Conservation (phyloP, 805 yeast genomes). For the Helenozyma rhizophorensis region DNA sequence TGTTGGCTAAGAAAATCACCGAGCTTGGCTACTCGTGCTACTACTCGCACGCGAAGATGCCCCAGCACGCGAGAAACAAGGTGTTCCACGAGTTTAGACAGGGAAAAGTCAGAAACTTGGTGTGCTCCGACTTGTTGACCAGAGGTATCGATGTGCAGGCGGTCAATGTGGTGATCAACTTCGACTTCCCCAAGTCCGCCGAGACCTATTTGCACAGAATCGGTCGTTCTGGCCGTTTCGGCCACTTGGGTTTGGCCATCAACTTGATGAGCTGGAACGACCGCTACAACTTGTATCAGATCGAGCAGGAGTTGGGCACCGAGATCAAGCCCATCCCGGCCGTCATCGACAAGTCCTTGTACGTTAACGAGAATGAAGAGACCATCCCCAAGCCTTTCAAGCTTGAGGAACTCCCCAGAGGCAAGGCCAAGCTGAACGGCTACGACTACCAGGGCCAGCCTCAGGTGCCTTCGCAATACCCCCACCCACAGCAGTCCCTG, state of each 20-base stretch:
- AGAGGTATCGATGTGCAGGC: conserved; percentile 99
- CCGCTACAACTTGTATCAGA: conserved; percentile 86
- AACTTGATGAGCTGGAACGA: conserved; percentile 96
- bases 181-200: conserved; percentile 97
- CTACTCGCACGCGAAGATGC: conserved; percentile 96
- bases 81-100: conserved; percentile 98
- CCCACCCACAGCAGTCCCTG: conserved; percentile 1
- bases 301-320: conserved; percentile 96
- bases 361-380: conserved; percentile 76
- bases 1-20: conserved; percentile 91
- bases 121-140: conserved; percentile 94
- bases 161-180: conserved; percentile 95
- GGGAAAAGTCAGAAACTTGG: conserved; percentile 95
- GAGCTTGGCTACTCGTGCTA: conserved; percentile 95
- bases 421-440: conserved; percentile 24
- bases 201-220: conserved; percentile 97
- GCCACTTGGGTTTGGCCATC: conserved; percentile 96
- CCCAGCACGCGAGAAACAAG: conserved; percentile 93
- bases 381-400: conserved; percentile 88
- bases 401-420: conserved; percentile 54
- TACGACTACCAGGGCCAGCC: conserved; percentile 46
- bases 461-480: conserved; percentile 3
- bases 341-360: conserved; percentile 81
- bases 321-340: conserved; percentile 96
- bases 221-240: conserved; percentile 98